A percentile compares a stretch with the other conserved stretches of the same genome.
These are phyloP conservation scores for Monilinia polystroma DNA, from an alignment of 2,329 filamentous ascomycete species.

Conservation along the genomic window DNA sequence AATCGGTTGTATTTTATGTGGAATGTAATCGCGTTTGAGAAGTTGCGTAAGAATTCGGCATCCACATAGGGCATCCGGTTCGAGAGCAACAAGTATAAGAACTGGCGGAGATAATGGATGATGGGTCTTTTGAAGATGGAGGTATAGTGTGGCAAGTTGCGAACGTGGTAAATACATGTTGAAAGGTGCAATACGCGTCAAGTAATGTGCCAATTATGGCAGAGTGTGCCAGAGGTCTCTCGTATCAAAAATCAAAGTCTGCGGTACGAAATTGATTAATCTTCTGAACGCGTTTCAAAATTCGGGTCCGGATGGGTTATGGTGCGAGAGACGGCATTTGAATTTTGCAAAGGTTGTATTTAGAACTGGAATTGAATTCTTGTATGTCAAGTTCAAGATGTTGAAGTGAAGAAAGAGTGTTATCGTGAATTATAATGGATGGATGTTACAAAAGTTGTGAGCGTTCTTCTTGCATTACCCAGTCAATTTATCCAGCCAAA, in stretches of 20 bases:
- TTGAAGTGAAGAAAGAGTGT: neutral
- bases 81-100: conserved; percentile 86
- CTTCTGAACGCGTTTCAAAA: conserved; percentile 10
- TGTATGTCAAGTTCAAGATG: neutral
- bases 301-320: neutral
- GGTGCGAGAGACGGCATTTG: conserved; percentile 14
- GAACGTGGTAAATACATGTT: conserved; percentile 91
- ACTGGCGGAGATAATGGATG: conserved; percentile 91
- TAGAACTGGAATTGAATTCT: neutral
- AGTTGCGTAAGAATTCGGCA: conserved; percentile 90
- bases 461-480: neutral
- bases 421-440: neutral
- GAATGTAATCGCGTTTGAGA: conserved; percentile 96
- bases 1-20: conserved; percentile 94
- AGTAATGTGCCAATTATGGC: conserved; percentile 24
- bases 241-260: neutral
- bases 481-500: neutral
- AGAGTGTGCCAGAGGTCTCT: neutral
- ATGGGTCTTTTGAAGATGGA: conserved; percentile 79
- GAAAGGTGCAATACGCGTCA: conserved; percentile 25
- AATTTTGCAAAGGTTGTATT: neutral
- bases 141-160: conserved; percentile 87
- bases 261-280: neutral
- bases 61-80: conserved; percentile 92
- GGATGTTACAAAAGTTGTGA: neutral